Base-by-base conservation (phyloP, 306 rosid species). In the Senna tora region DNA sequence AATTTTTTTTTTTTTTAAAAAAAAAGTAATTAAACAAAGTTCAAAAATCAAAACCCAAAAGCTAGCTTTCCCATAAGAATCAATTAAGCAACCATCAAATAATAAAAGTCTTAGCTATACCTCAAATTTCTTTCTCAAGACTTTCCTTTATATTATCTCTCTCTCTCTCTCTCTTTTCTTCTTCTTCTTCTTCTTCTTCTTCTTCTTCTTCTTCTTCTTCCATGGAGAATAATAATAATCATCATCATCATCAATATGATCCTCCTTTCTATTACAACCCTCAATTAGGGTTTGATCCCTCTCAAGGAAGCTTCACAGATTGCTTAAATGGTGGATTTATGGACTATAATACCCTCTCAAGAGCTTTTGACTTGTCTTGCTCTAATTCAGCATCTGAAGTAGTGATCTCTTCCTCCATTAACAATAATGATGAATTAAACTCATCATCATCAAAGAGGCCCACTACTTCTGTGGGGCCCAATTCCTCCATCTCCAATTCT, bases 281-380 rank as follows among this genome's bases (percentile, higher is more conserved):
- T 71, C 81, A 82, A 84, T 34, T 33, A 76, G 80, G 82, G 38
- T 73, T 84, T 50, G 82, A 76, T 73, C 80, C 87, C 34, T 62
- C 92, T 10, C 62, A 7, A 20, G 66, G 84, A 81, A 86, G 82
- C 83, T 94, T 89, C 84, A 85, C 87, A 14, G 96, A 94, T 50
- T 87, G 77, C 69, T 81, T 91, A 28, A 90, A 87, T 41, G 89
- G 86, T 22, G 89, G 86, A 45, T 83, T 96, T 39, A 68, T 91
- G 88, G 96, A 91, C 56, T 94, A 89, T 72, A 86, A 82, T 79
- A 78, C 81, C 28, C 90, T 89, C 65, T 89, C 97, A 0, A 85
- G 60, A 78, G 97, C 95, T 71, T 94, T 94, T 65, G 96, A 89
- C 80, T 56, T 91, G 85, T 83, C 98, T 39, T 91, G 96, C 50